These are phyloP conservation scores for Casuarina equisetifolia DNA, from an alignment of 306 rosid genomes.

Conservation along the genomic window DNA sequence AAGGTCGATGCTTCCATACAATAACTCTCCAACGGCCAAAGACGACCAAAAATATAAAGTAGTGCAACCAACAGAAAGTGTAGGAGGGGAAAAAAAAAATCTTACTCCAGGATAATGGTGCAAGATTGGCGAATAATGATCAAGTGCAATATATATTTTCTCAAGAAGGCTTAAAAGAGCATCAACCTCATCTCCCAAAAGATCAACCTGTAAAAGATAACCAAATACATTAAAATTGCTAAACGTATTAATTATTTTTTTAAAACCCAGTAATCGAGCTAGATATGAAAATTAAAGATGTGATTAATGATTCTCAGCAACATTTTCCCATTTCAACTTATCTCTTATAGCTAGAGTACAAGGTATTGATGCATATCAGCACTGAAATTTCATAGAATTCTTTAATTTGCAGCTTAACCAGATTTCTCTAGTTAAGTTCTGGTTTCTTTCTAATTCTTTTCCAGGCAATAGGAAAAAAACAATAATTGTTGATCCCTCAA, in stretches of 20 bases:
- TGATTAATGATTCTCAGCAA: neutral
- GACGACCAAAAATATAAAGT: neutral
- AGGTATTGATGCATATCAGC: neutral
- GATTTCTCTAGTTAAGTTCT: neutral
- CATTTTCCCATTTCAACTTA: constrained; percentile 4
- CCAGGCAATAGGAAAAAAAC: neutral
- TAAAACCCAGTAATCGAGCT: neutral
- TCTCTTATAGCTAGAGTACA: neutral
- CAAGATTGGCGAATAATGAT: constrained; percentile 91
- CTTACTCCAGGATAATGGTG: constrained; percentile 96
- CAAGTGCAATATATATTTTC: constrained; percentile 75
- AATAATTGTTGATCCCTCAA: neutral
- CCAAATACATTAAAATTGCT: constrained; percentile 22
- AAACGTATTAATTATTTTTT: neutral
- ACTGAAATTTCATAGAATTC: neutral
- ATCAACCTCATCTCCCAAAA: constrained; percentile 84
- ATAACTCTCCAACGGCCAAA: neutral
- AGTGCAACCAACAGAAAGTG: neutral
- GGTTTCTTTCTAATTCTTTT: neutral
- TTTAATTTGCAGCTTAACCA: neutral
- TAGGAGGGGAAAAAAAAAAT: neutral
- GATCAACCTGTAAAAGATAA: constrained; percentile 77
- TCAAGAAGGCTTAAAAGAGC: constrained; percentile 61
- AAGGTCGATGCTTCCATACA: neutral
- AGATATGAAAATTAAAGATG: neutral